Conservation (phyloP, 2,329 filamentous ascomycete genomes). For the Colletotrichum sp. region DNA sequence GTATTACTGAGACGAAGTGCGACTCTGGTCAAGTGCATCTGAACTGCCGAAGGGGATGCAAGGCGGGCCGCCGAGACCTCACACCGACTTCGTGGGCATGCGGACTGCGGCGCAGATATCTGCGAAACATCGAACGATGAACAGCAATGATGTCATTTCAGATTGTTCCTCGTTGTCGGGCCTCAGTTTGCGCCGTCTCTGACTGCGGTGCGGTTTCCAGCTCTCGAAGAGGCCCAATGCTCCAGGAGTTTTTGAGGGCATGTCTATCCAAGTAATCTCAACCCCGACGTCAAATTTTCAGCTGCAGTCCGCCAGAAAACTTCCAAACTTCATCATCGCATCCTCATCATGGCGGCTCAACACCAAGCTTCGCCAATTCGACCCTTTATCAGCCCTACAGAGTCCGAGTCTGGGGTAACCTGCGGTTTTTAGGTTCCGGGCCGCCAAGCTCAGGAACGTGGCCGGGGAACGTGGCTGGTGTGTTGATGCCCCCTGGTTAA, state of each 20-base stretch:
- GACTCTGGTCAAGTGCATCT: neutral
- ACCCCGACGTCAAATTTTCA: neutral
- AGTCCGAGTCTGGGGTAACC: slow-evolving; percentile 22
- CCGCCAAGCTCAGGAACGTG: slow-evolving; percentile 17
- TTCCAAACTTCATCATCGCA: neutral
- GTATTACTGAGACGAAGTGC: neutral
- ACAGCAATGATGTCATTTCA: slow-evolving; percentile 20
- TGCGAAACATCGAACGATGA: neutral
- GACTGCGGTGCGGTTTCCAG: neutral
- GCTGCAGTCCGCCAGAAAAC: neutral
- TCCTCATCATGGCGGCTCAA: neutral
- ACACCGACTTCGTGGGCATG: neutral
- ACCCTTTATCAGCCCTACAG: slow-evolving; percentile 21
- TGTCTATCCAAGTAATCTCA: neutral
- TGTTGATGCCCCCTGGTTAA: neutral
- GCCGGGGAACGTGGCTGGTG: slow-evolving; percentile 16
- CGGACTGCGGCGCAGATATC: slow-evolving; percentile 1
- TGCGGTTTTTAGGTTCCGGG: slow-evolving; percentile 6
- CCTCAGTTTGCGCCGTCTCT: neutral
- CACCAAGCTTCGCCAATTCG: slow-evolving; percentile 14
- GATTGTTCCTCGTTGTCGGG: neutral
- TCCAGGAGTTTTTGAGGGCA: neutral
- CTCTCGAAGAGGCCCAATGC: neutral
- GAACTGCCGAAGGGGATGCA: neutral
- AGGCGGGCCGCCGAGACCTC: neutral